Base-by-base conservation (phyloP, 1,139 yeast genomes). In the Keqinozyma sinolaborantium region DNA sequence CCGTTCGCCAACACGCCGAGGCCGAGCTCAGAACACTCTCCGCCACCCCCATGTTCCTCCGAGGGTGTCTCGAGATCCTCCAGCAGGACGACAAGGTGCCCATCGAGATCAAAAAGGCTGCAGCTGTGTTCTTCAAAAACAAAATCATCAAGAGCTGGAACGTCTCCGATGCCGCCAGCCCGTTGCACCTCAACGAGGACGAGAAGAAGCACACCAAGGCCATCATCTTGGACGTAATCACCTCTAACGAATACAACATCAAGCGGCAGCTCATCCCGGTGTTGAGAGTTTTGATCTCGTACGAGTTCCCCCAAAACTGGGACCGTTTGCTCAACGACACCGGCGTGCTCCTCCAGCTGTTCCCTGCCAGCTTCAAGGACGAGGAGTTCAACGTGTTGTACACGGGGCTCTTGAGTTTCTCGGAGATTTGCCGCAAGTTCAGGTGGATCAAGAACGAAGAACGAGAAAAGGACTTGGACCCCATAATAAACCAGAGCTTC, bases 71-170 rank as follows among this genome's bases (percentile, higher is more conserved):
- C 29, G 92, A 86, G 48, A 80, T 92, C 34, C 72, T 41, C 13
- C 35, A 36, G 11, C 34, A 25, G 14, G 25, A 8, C 12, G 24
- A 12, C 15, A 21, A 27, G 16, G 13, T 29, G 86, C 25, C 44
- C 50, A 23, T 41, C 46, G 5, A 38, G 27, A 30, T 85, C 28
- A 78, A 81, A 43, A 72, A 79, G 31, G 92, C 95, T 9, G 85
- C 95, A 12, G 95, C 95, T 0, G 82, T 92, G 18, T 90, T 80
- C 55, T 78, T 92, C 60, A 92, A 92, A 53, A 92, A 92, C 54
- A 68, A 80, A 38, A 69, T 88, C 16, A 61, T 72, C 10, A 73
- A 74, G 36, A 70, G 72, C 39, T 92, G 97, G 97, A 51, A 51
- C 11, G 54, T 56, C 3, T 45, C 42, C 24, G 68, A 60, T 4